Percentiles rank a stretch among this genome's conserved stretches.
phyloP scores from a whole-genome alignment of 495 filamentous ascomycete species.

The Penicillium parvum region DNA sequence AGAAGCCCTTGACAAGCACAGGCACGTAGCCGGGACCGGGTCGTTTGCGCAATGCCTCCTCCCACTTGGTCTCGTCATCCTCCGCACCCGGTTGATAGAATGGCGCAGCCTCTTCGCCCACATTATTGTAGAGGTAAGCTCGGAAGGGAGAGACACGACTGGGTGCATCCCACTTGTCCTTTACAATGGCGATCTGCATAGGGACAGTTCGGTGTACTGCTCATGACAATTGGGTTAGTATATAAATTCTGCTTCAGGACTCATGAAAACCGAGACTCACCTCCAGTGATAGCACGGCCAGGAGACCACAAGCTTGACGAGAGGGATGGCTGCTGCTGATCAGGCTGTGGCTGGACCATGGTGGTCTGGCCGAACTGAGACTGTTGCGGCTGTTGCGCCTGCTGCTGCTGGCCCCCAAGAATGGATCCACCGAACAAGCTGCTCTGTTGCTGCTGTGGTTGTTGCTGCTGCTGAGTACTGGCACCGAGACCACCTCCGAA shows the following conservation, averaged over 20 bases:
- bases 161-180: slow-evolving; percentile 77
- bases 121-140: slow-evolving; percentile 91
- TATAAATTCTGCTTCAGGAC: no score
- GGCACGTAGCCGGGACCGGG: slow-evolving; percentile 75
- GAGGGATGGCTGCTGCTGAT: slow-evolving; percentile 37
- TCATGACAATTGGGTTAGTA: slow-evolving; percentile 7
- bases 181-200: slow-evolving; percentile 75
- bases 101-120: slow-evolving; percentile 70
- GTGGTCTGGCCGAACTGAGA: slow-evolving; percentile 30
- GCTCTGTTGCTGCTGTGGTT: slow-evolving; percentile 20
- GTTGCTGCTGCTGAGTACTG: slow-evolving; percentile 22
- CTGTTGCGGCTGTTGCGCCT: slow-evolving; percentile 32
- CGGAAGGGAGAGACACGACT: slow-evolving; percentile 74
- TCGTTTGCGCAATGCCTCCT: slow-evolving; percentile 82
- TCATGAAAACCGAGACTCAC: slow-evolving; percentile 21
- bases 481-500: slow-evolving; percentile 23
- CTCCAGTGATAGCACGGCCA: slow-evolving; percentile 44
- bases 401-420: slow-evolving; percentile 37
- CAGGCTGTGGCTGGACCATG: slow-evolving; percentile 27
- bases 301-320: slow-evolving; percentile 48
- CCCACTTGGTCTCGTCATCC: slow-evolving; percentile 85
- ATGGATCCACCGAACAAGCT: slow-evolving; percentile 29
- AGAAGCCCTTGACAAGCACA: slow-evolving; percentile 65
- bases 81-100: slow-evolving; percentile 73
- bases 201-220: slow-evolving; percentile 70